These are phyloP conservation scores for Linum usitatissimum DNA, from an alignment of 345 rosid genomes.

Conservation along the genomic window DNA sequence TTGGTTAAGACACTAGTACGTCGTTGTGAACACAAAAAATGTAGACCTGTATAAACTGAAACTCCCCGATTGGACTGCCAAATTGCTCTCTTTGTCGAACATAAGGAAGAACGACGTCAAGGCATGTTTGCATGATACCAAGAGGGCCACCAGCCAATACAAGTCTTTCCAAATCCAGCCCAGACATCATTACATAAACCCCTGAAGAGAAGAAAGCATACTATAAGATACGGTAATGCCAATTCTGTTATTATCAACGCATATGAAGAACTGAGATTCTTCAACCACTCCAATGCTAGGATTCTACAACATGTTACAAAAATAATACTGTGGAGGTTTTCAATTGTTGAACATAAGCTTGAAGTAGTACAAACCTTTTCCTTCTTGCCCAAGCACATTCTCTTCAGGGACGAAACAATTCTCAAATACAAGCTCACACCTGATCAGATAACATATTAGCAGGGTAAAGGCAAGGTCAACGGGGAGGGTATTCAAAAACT, in stretches of 20 bases:
- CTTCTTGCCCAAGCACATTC: constrained; percentile 79
- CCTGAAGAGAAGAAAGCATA: constrained; percentile 33
- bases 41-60: constrained; percentile 84
- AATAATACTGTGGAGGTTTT: not conserved
- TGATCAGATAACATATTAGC: constrained; percentile 34
- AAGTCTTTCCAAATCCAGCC: constrained; percentile 91
- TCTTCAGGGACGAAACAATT: constrained; percentile 81
- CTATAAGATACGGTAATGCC: not conserved
- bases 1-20: no score
- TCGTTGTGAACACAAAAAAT: not conserved
- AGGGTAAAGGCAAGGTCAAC: constrained; percentile 9
- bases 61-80: constrained; percentile 84
- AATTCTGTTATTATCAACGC: constrained; percentile 5
- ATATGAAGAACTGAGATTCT: no score
- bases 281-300: no score
- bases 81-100: constrained; percentile 72
- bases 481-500: constrained; percentile 12
- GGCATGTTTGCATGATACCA: constrained; percentile 95
- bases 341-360: constrained; percentile 12
- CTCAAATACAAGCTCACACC: constrained; percentile 94
- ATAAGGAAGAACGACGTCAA: constrained; percentile 88
- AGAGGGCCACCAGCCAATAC: constrained; percentile 88
- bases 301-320: no score
- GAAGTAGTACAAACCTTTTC: constrained; percentile 60
- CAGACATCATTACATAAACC: constrained; percentile 91